Conservation (phyloP, 1,139 yeast genomes). For the Magnusiomyces ingens region DNA sequence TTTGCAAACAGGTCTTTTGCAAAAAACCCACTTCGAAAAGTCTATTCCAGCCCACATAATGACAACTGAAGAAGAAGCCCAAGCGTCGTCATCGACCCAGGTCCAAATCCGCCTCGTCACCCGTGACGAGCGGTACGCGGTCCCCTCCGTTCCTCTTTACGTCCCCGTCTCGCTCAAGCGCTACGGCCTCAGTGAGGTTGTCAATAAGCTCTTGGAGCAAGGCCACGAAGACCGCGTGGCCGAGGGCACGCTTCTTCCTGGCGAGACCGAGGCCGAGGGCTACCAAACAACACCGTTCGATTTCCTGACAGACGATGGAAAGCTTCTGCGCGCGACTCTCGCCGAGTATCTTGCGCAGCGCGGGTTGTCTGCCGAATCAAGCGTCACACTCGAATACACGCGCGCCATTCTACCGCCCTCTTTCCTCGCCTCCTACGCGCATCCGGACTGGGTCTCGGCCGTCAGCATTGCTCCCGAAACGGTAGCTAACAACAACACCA, state of each 20-base stretch:
- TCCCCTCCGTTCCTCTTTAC: slow-evolving; percentile 64
- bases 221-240: slow-evolving; percentile 7
- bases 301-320: slow-evolving; percentile 76
- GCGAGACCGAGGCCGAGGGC: slow-evolving; percentile 25
- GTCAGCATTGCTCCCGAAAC: slow-evolving; percentile 40
- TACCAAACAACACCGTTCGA: slow-evolving; percentile 76
- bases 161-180: slow-evolving; percentile 84
- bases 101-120: slow-evolving; percentile 80
- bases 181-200: slow-evolving; percentile 90
- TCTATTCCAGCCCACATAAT: no score
- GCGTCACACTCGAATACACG: slow-evolving; percentile 78
- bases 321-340: slow-evolving; percentile 59
- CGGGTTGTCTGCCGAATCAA: slow-evolving; percentile 79
- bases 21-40: no score
- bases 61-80: no score
- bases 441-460: slow-evolving; percentile 94
- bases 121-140: slow-evolving; percentile 71
- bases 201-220: slow-evolving; percentile 66
- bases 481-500: slow-evolving; percentile 25
- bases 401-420: slow-evolving; percentile 92
- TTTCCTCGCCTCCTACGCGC: slow-evolving; percentile 76
- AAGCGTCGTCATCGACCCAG: slow-evolving; percentile 28
- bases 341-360: slow-evolving; percentile 69
- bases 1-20: no score
- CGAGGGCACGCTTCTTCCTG: slow-evolving; percentile 3